Percentiles rank a stretch among this genome's conserved stretches.
Conservation (phyloP, 495 filamentous ascomycete genomes). For the Penicillium egyptiacum region DNA sequence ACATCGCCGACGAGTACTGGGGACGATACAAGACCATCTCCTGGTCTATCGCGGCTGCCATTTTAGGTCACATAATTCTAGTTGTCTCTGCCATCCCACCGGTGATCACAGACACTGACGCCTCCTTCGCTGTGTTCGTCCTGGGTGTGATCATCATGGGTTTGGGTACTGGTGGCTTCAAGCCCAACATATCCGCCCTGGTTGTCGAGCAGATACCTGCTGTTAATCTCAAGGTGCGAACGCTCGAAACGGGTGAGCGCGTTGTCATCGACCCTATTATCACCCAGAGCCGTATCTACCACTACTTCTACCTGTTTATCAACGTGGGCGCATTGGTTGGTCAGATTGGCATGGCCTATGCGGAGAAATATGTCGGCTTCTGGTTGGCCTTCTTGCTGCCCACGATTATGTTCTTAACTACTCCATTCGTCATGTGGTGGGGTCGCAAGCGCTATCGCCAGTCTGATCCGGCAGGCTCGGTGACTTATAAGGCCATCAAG, state of each 20-base stretch:
- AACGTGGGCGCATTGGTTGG: constrained; percentile 43
- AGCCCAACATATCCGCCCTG: background rate
- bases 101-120: background rate
- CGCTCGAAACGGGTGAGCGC: constrained; percentile 43
- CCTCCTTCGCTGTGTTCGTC: background rate
- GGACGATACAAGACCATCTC: constrained; percentile 72
- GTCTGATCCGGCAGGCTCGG: background rate
- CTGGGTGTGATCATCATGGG: background rate
- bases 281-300: constrained; percentile 34
- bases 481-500: background rate
- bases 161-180: background rate
- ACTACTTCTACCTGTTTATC: constrained; percentile 53
- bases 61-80: background rate
- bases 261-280: constrained; percentile 69
- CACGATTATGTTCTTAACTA: background rate
- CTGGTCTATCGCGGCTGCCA: constrained; percentile 12
- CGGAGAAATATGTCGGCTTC: background rate
- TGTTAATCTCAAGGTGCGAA: background rate
- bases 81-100: background rate
- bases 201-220: background rate
- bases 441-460: background rate
- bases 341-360: background rate
- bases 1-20: constrained; percentile 69
- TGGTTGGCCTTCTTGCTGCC: background rate
- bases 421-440: background rate